Evolutionary conservation across 2,329 filamentous ascomycete genomes (phyloP).

Genomic region (Furcasterigmium furcatum): DNA sequence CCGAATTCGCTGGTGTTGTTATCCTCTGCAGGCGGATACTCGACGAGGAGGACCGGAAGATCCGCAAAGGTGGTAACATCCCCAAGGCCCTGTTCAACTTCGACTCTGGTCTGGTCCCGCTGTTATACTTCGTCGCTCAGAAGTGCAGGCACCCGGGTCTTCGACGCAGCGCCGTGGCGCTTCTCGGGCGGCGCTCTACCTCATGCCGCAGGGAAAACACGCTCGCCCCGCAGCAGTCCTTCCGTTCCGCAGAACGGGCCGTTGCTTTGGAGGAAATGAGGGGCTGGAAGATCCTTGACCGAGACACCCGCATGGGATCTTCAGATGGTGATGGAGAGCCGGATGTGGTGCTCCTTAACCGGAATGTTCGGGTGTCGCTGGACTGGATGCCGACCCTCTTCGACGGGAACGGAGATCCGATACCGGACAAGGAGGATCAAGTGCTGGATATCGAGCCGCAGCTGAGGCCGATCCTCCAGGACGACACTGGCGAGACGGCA

Average conservation of each 20-base stretch:
- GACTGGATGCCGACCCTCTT: no score
- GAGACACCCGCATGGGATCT: no score
- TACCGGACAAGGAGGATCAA: no score
- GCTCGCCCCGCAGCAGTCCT: slow-evolving; percentile 28
- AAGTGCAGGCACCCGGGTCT: slow-evolving; percentile 39
- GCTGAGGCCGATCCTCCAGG: no score
- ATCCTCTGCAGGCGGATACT: slow-evolving; percentile 15
- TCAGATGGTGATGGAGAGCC: no score
- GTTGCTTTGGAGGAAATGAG: slow-evolving; percentile 29
- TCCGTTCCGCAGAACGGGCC: slow-evolving; percentile 25
- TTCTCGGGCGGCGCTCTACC: slow-evolving; percentile 26
- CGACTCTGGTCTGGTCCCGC: slow-evolving; percentile 36
- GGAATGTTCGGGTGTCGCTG: no score
- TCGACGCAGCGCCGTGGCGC: slow-evolving; percentile 30
- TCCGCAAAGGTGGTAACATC: neutral
- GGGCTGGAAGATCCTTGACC: no score
- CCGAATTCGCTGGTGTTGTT: slow-evolving; percentile 32
- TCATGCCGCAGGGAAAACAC: slow-evolving; percentile 32
- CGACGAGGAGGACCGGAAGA: slow-evolving; percentile 10
- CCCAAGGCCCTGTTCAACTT: slow-evolving; percentile 30
- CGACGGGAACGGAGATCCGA: no score
- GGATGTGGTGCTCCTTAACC: no score
- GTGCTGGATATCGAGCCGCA: no score
- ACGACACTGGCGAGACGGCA: no score
- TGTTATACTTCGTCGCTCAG: slow-evolving; percentile 34